Evolutionary conservation across 1,139 yeast species (phyloP).

Genomic region (Geotrichum citri-aurantii): DNA sequence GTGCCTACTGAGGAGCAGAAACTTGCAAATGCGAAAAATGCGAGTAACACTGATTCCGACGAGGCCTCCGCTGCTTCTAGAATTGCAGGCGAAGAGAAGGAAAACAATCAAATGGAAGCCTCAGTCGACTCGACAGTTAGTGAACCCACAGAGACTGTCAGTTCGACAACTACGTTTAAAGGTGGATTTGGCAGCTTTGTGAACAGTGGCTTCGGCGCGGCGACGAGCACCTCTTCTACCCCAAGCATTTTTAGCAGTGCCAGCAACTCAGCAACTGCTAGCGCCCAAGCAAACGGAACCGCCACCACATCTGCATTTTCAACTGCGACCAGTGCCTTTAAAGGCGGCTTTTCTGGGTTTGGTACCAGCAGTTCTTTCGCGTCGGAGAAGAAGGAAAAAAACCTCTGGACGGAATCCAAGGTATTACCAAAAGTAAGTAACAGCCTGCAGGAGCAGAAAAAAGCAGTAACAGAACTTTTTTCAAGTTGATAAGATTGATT

Average conservation of each 20-base stretch:
- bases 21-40: not conserved
- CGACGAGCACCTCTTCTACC: not conserved
- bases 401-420: constrained; percentile 20
- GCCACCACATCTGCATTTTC: constrained; percentile 1
- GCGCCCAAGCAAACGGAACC: not conserved
- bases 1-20: not conserved
- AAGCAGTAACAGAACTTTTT: not conserved
- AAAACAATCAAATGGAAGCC: not conserved
- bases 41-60: not conserved
- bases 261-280: not conserved
- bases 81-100: not conserved
- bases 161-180: constrained; percentile 14
- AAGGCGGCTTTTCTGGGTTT: constrained; percentile 22
- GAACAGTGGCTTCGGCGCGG: constrained; percentile 6
- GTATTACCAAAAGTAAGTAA: constrained; percentile 9
- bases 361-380: constrained; percentile 6
- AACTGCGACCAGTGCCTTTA: constrained; percentile 8
- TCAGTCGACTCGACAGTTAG: not conserved
- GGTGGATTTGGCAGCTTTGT: constrained; percentile 21
- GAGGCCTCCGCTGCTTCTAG: not conserved
- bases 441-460: too few species aligned
- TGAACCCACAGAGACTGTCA: not conserved
- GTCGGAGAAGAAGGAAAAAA: constrained; percentile 16
- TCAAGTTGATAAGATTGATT: constrained; percentile 19
- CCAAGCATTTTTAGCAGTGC: constrained; percentile 1